Evolutionary conservation across 2,329 filamentous ascomycete genomes (phyloP), one percentile per base, ranked within the genome.

Genomic region (Orbilia brochopaga): DNA sequence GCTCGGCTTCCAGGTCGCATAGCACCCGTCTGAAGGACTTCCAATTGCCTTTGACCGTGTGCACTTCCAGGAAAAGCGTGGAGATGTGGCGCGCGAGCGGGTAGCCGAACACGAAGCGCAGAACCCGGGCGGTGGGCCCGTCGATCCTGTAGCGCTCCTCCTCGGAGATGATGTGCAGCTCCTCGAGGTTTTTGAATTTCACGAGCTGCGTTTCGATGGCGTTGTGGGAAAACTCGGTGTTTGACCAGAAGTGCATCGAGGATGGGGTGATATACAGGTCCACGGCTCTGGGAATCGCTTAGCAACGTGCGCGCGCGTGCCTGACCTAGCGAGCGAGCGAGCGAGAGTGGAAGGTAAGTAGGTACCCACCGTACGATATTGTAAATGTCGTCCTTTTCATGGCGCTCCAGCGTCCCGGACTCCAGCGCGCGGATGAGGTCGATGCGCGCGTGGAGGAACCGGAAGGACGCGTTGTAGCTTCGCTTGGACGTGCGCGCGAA

Each of bases 11-110:
- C 13, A 61, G 30, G 1, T 37, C 23, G 4, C 17, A 8, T 2
- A 63, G 6, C 1, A 52, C 1, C 2, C 23, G 1, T 19, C 27
- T 37, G 11, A 67, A 23, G 8, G 35, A 30, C 8, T 8, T 37
- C 7, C 37, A 23, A 19, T 19, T 53, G 7, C 10, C 5, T 2
- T 46, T 13, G n/a, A 19, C 37, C 17, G 48, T 23, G 32, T 55
- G 40, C 37, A 70, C 54, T 27, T 70, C 66, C n/a, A 70, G 21
- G 23, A 64, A 63, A 7, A 70, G 46, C 10, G 48, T 50, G 17
- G 66, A 70, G 19, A 70, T 17, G 8, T 32, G 56, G 2, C 35
- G 30, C 23, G 44, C 15, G 21, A 56, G 40, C 27, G 27, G 37
- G 30, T 60, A 13, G 3, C 17, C 46, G 13, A 64, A 52, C 3